phyloP scores from a whole-genome alignment of 75 land plant genomes.

The Selaginella moellendorffii region DNA sequence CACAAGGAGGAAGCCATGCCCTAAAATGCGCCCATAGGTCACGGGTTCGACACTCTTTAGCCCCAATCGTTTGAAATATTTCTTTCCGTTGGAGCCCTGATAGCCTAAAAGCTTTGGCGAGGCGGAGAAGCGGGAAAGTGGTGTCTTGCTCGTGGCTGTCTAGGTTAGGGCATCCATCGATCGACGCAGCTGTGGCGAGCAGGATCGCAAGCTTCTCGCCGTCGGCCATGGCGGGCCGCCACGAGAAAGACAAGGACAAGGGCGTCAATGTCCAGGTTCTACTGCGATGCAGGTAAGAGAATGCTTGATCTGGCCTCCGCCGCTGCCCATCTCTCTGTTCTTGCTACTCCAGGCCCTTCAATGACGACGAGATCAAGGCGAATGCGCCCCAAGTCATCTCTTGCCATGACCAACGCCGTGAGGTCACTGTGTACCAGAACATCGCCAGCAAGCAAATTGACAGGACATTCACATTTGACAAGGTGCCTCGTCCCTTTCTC shows the following conservation, averaged over 20 bases:
- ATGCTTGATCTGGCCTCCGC: background rate
- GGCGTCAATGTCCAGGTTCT: conserved; percentile 78
- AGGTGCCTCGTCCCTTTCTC: conserved; percentile 29
- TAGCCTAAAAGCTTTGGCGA: no score
- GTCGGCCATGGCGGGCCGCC: conserved; percentile 21
- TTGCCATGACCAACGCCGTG: conserved; percentile 57
- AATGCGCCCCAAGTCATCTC: conserved; percentile 77
- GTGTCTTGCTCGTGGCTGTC: no score
- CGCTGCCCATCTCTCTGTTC: background rate
- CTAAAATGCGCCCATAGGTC: no score
- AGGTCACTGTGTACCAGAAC: conserved; percentile 58
- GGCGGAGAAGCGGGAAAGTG: no score
- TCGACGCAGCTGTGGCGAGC: background rate
- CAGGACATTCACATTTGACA: conserved; percentile 79
- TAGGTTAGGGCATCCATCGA: background rate
- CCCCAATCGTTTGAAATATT: no score
- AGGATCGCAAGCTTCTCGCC: background rate
- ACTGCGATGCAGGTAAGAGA: conserved; percentile 71
- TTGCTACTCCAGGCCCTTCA: conserved; percentile 44
- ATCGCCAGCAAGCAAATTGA: conserved; percentile 85
- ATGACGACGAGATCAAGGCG: conserved; percentile 49
- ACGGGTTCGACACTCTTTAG: no score
- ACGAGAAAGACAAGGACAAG: conserved; percentile 49
- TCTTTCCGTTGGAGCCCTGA: no score
- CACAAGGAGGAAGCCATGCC: no score